Base-by-base conservation (phyloP, 192 early-diverging fungal genomes). In the Entomortierella lignicola region DNA sequence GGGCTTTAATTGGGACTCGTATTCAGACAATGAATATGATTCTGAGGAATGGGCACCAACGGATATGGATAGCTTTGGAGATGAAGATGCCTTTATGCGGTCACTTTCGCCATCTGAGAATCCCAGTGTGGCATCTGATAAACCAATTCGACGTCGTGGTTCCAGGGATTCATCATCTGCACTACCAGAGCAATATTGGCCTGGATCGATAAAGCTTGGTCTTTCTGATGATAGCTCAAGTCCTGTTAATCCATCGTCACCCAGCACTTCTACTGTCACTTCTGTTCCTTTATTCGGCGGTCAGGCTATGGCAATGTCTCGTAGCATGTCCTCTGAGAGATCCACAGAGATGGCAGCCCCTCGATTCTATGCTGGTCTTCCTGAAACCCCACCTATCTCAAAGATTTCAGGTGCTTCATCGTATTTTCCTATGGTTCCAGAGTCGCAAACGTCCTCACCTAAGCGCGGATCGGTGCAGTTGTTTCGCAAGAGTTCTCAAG, bases 1-100 rank as follows among this genome's bases (percentile, higher is more conserved):
- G 8, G 75, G 75, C 1, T 79, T 70, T 30, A 15, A 71, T 43
- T 74, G 55, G 62, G 75, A 79, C 31, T 69, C 66, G 20, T 79
- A 54, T 29, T 70, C 75, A 2, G 75, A 79, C 42, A 63, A 57
- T 27, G 75, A 70, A 21, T 79, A 69, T 31, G 63, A 65, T 4
- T 70, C 75, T 3, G 64, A 66, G 3, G 75, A 66, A 5, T 66
- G 55, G 55, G 44, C 63, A 25, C 37, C 51, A 17, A 60, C 72
- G 6, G 75, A 69, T n/a, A 61, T 61, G 39, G 55, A 48, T 1
- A 59, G 55, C 25, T 70, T 17, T 25, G 68, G 55, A 3, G 59
- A 63, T 0, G 72, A 63, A 13, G 72, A 77, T 26, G 32, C 18
- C 2, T 58, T 20, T 37, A 6, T 26, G 8, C 53, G 55, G 1